Evolutionary conservation across 768 basidiomycete genomes (phyloP), one percentile per base, ranked within the genome.

Genomic region (Mrakia gelida): DNA sequence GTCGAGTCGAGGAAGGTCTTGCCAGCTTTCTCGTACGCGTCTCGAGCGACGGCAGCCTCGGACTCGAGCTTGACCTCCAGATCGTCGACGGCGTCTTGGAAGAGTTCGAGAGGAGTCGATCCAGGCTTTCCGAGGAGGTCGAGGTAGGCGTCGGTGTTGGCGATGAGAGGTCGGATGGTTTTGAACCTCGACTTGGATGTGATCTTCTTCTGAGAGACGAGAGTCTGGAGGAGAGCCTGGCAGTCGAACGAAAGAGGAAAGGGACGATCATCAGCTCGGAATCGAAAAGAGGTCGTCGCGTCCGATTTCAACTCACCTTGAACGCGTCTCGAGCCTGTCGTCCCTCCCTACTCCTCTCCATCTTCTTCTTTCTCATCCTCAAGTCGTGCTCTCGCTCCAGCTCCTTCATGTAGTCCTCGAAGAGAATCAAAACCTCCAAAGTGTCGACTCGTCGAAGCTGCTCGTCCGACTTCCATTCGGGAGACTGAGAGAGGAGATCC

Each of bases 81-180:
- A 61, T 86, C 87, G 84, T 99, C 97, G 65, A 97, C 91, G 15
- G 88, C 83, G 84, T 98, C 96, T 94, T 95, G 97, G 85, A 97
- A 98, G 6, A 98, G 88, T 82, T 99, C 97, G 43, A 99, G 88
- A 0, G 96, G 95, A 80, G 92, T 95, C 2, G 94, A 96, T 21
- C 97, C 97, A 11, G 93, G 92, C 81, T 92, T 92, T 23, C 97
- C 96, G 26, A 98, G 89, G 84, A 98, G 90, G 79, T 88, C 87
- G 62, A 91, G 87, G 85, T 98, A 99, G n/a, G 93, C 89, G 63
- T 88, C 87, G 82, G 97, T 93, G 49, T 90, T 87, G 10, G 87
- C 86, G 85, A 98, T 90, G 32, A 87, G 85, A 0, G 92, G 91
- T 81, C 94, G 94, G 38, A 94, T 88, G 52, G 91, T 88, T 83